These are phyloP conservation scores for Penicillium dipodomyicola DNA, from an alignment of 495 filamentous ascomycete species.

Conservation along the genomic window DNA sequence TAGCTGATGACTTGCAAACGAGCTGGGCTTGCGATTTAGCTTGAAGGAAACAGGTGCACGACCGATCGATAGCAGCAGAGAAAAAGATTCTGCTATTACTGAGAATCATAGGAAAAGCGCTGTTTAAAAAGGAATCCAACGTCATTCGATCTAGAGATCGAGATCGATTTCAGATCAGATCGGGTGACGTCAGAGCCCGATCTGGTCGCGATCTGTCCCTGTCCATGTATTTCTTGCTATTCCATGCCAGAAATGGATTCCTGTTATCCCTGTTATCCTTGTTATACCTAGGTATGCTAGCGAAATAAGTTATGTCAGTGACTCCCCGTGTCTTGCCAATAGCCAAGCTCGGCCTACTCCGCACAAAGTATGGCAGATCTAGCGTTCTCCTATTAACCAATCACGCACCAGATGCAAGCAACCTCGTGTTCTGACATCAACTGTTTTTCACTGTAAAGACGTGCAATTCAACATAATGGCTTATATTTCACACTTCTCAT, in stretches of 20 bases:
- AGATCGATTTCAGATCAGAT: conserved; percentile 5
- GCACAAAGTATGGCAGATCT: neutral
- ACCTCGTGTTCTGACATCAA: neutral
- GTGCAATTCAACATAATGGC: neutral
- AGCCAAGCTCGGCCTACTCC: neutral
- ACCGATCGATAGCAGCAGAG: neutral
- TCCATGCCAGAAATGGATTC: no score
- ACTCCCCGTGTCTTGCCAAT: neutral
- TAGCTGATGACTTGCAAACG: conserved; percentile 7
- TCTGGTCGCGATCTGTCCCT: neutral
- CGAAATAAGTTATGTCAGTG: neutral
- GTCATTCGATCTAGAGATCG: neutral
- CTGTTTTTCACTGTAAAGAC: neutral
- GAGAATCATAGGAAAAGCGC: neutral
- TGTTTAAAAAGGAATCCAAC: neutral
- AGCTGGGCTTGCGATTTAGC: neutral
- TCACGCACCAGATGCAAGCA: neutral
- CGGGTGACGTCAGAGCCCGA: conserved; percentile 8
- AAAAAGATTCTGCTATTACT: neutral
- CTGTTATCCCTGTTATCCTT: no score
- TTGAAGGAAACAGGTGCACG: neutral
- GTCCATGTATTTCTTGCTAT: neutral
- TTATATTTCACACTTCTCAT: neutral
- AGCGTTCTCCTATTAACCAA: neutral
- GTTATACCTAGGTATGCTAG: neutral